These are phyloP conservation scores for Fraxinus dipetala DNA, from an alignment of 305 asterid species.

Conservation along the genomic window DNA sequence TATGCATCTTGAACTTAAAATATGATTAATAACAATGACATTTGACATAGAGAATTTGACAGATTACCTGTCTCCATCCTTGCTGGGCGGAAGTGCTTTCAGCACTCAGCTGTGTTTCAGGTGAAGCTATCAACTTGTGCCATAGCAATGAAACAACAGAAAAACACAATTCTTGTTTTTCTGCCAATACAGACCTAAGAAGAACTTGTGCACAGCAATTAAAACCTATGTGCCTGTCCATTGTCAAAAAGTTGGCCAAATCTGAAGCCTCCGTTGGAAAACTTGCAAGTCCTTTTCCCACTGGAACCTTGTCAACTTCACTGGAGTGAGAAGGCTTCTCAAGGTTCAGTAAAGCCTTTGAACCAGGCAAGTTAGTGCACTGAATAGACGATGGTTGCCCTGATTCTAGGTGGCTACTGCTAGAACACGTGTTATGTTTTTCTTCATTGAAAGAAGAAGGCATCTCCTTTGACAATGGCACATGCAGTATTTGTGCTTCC, in stretches of 20 bases:
- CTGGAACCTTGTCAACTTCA: conserved; percentile 37
- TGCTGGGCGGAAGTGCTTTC: conserved; percentile 98
- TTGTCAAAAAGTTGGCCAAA: conserved; percentile 88
- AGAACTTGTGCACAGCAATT: conserved; percentile 77
- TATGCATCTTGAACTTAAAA: not conserved
- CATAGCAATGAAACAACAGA: conserved; percentile 96
- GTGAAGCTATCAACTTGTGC: conserved; percentile 93
- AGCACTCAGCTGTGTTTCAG: conserved; percentile 83
- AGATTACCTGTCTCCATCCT: conserved; percentile 98
- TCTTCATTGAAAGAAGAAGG: conserved; percentile 59
- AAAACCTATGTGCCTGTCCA: conserved; percentile 89
- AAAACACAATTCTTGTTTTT: conserved; percentile 87
- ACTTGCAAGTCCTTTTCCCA: conserved; percentile 55
- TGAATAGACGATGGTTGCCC: conserved; percentile 46
- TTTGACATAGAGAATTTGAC: conserved; percentile 2
- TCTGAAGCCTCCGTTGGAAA: conserved; percentile 85
- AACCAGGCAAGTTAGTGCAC: conserved; percentile 39
- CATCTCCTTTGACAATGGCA: conserved; percentile 46
- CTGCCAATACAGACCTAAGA: conserved; percentile 70
- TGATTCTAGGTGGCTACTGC: conserved; percentile 52
- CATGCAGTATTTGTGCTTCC: conserved; percentile 75
- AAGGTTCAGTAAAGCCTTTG: conserved; percentile 35
- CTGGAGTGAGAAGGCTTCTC: conserved; percentile 34
- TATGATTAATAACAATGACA: conserved; percentile 1
- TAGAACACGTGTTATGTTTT: conserved; percentile 42